Percentiles rank a stretch among this genome's conserved stretches.
phyloP scores from a whole-genome alignment of 768 basidiomycete species.

The Gymnopilus dilepis region DNA sequence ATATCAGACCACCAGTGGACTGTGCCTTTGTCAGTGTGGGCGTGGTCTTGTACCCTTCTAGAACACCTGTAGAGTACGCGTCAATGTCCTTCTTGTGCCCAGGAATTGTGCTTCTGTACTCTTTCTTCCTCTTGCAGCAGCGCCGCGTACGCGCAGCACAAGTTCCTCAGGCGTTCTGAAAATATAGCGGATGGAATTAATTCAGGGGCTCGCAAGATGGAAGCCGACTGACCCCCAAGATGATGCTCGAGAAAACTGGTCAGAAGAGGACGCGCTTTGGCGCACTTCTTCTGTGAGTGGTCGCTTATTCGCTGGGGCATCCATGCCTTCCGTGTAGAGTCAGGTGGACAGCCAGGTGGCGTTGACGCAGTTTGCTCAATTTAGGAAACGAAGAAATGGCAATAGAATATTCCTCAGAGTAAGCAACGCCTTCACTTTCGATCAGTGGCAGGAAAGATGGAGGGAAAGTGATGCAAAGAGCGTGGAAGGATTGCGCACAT shows the following conservation, averaged over 20 bases:
- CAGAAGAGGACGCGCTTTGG: constrained; percentile 12
- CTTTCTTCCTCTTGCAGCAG: constrained; percentile 65
- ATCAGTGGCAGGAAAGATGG: no score
- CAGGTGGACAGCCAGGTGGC: not conserved
- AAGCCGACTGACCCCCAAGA: constrained; percentile 16
- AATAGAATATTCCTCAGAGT: no score
- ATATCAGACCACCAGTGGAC: constrained; percentile 45
- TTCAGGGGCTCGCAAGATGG: not conserved
- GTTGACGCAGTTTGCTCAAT: not conserved
- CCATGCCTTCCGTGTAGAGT: constrained; percentile 19
- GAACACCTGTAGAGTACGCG: constrained; percentile 52
- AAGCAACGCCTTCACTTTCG: no score
- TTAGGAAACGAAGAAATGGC: not conserved
- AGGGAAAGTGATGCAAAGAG: constrained; percentile 1
- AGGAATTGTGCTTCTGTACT: constrained; percentile 49
- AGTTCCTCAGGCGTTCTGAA: constrained; percentile 54
- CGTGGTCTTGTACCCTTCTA: constrained; percentile 58
- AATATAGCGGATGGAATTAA: not conserved
- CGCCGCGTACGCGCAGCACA: constrained; percentile 55
- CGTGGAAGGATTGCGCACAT: constrained; percentile 1
- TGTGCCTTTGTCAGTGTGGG: constrained; percentile 46
- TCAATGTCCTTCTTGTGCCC: constrained; percentile 14
- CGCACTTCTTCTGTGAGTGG: constrained; percentile 30
- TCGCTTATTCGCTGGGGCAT: constrained; percentile 33
- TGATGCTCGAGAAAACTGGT: constrained; percentile 17